phyloP scores from a whole-genome alignment of 345 rosid genomes.

The Durio zibethinus region DNA sequence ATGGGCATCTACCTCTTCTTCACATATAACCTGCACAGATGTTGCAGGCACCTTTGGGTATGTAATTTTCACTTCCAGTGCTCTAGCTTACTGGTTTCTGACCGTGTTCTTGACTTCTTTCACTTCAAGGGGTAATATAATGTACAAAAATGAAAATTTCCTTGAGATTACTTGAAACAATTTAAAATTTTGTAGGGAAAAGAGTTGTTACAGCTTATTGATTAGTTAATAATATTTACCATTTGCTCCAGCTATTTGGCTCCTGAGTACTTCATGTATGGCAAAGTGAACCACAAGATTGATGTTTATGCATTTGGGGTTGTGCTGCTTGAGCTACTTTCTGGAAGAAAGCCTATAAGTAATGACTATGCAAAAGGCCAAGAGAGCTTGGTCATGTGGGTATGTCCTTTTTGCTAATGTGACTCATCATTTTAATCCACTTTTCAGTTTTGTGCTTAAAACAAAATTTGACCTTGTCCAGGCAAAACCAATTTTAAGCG shows the following conservation, averaged over 20 bases:
- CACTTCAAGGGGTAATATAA: neutral
- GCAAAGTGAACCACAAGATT: constrained; percentile 81
- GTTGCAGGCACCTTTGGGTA: constrained; percentile 98
- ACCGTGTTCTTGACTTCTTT: neutral
- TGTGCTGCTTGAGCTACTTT: constrained; percentile 89
- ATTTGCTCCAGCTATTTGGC: constrained; percentile 75
- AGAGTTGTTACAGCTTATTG: neutral
- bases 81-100: neutral
- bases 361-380: constrained; percentile 61
- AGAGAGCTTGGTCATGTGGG: constrained; percentile 97
- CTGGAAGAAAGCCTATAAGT: constrained; percentile 84
- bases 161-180: neutral
- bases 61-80: constrained; percentile 15
- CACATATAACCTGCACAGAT: constrained; percentile 65
- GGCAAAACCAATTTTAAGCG: constrained; percentile 78
- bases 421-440: constrained; percentile 12
- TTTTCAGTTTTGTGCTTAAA: neutral
- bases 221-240: neutral
- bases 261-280: constrained; percentile 95
- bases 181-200: neutral
- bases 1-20: constrained; percentile 61
- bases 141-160: neutral
- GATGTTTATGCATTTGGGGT: constrained; percentile 96
- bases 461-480: constrained; percentile 24
- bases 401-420: constrained; percentile 31